Conservation (phyloP, 352 stramenopile species). For the Thraustochytrium sp. region DNA sequence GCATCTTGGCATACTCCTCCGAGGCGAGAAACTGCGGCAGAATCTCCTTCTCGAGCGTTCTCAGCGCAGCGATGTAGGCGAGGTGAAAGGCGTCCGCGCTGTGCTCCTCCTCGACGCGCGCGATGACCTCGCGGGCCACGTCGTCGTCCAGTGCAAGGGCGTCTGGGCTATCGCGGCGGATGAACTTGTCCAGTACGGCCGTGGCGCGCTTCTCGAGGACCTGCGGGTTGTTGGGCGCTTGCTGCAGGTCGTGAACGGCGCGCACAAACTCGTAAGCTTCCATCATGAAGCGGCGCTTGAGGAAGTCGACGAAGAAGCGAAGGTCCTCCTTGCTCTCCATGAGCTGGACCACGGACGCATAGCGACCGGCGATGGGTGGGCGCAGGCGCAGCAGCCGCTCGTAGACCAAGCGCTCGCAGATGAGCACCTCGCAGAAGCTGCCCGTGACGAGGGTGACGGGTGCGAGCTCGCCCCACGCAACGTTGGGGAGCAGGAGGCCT, state of each 20-base stretch:
- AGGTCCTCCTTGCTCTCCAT: not conserved
- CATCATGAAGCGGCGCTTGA: not conserved
- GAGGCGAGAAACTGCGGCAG: not conserved
- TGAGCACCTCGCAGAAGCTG: slow-evolving; percentile 4
- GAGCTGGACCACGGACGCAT: not conserved
- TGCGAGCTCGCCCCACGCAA: not conserved
- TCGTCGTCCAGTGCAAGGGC: not conserved
- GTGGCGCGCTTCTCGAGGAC: not conserved
- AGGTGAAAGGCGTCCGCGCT: not conserved
- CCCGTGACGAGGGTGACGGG: not conserved
- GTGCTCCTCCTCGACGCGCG: not conserved
- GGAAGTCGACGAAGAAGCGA: not conserved
- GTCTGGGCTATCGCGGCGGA: not conserved
- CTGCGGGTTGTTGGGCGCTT: not conserved
- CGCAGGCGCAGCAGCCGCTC: not conserved
- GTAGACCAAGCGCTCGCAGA: not conserved
- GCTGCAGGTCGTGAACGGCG: not conserved
- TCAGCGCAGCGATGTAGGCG: not conserved
- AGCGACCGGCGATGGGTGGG: not conserved
- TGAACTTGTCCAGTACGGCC: slow-evolving; percentile 4
- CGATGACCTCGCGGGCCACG: not conserved
- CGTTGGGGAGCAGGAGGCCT: slow-evolving; percentile 3
- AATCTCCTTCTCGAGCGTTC: not conserved
- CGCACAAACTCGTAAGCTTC: not conserved
- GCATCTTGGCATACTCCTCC: not conserved